These are phyloP conservation scores for Pistacia atlantica DNA, from an alignment of 345 rosid genomes.

Conservation along the genomic window DNA sequence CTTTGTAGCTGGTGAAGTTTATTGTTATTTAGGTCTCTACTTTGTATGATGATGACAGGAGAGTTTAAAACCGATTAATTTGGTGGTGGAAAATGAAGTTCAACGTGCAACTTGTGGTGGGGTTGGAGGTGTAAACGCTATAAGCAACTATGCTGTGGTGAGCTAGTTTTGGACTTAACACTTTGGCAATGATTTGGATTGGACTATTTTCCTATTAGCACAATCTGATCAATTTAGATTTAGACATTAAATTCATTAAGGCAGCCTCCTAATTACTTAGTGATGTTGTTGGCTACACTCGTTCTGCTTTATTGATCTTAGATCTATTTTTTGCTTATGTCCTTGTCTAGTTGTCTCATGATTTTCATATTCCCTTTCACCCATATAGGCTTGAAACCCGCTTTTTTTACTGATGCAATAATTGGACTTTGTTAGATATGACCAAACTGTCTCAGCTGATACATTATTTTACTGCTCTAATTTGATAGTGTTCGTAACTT, in stretches of 20 bases:
- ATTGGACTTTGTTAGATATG: not conserved
- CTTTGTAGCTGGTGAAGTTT: not conserved
- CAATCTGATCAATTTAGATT: too few species aligned
- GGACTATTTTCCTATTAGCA: too few species aligned
- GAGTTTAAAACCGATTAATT: constrained; percentile 25
- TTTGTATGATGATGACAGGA: constrained; percentile 28
- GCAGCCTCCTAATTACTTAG: not conserved
- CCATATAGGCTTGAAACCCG: not conserved
- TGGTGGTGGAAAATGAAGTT: constrained; percentile 30
- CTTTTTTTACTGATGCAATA: not conserved
- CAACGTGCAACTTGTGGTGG: constrained; percentile 38
- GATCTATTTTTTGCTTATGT: not conserved
- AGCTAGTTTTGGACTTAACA: not conserved
- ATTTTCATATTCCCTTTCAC: not conserved
- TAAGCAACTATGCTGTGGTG: constrained; percentile 36
- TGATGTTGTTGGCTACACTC: not conserved
- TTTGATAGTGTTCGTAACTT: not conserved
- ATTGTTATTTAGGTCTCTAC: not conserved
- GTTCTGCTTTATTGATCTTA: not conserved
- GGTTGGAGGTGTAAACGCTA: constrained; percentile 33
- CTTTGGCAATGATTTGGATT: not conserved
- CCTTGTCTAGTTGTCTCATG: not conserved
- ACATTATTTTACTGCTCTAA: not conserved
- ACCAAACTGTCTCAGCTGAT: not conserved
- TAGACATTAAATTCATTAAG: not conserved